A percentile compares a stretch with the other conserved stretches of the same genome.
These are phyloP conservation scores for Fusarium liriodendri DNA, from an alignment of 2,329 filamentous ascomycete species.

Conservation along the genomic window DNA sequence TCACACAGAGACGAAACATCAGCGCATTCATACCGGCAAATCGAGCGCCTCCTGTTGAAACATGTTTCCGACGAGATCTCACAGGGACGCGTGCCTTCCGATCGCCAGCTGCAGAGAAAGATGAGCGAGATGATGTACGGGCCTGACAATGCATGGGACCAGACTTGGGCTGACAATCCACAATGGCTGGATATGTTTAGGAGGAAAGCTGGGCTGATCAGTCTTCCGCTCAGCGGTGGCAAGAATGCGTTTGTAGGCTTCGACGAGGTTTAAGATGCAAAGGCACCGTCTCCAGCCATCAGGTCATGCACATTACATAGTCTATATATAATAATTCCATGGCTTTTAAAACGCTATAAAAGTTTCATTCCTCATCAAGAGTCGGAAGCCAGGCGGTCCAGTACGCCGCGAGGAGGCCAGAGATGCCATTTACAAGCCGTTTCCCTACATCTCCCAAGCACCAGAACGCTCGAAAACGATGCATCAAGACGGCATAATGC, in stretches of 20 bases:
- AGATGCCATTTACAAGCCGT: slow-evolving; percentile 2
- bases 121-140: neutral
- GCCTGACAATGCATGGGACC: neutral
- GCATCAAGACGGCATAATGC: slow-evolving; percentile 1
- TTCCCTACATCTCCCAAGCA: slow-evolving; percentile 2
- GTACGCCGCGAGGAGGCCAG: neutral
- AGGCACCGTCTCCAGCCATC: too few relatives aligned
- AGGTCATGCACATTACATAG: neutral
- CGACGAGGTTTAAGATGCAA: neutral
- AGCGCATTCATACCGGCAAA: neutral
- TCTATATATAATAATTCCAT: neutral
- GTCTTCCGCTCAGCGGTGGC: neutral
- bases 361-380: neutral
- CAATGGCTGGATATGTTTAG: neutral
- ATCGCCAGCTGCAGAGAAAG: neutral
- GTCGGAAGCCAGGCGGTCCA: slow-evolving; percentile 8
- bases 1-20: neutral
- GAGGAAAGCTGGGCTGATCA: neutral
- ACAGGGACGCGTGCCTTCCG: neutral
- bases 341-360: neutral
- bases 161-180: neutral
- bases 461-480: slow-evolving; percentile 11
- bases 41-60: neutral
- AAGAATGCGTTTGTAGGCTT: neutral
- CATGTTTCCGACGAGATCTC: neutral